Base-by-base conservation (phyloP, 2,329 filamentous ascomycete species). In the Pseudonectria buxi region DNA sequence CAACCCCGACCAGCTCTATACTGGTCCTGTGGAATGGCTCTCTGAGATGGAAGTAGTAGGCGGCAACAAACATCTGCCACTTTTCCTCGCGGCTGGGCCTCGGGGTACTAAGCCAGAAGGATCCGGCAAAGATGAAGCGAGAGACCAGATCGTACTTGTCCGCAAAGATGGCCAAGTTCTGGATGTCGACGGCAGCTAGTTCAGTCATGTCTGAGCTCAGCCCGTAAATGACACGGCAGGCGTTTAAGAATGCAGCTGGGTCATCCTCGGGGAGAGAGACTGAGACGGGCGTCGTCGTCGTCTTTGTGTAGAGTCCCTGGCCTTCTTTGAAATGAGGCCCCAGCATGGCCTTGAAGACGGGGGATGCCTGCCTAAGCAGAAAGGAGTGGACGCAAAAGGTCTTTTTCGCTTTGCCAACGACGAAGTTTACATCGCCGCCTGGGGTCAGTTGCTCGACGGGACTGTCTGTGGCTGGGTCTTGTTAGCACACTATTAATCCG, bases 271-370 rank as follows among this genome's bases (percentile, higher is more conserved):
- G 29, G 14, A 31, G 15, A 14, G 14, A 4, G 14, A 31, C 22
- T 6, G 11, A 12, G 14, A 31, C 16, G 4, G 29, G 29, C 11
- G 14, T 22, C 14, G 15, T 15, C 28, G 28, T 24, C 15, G 29
- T 12, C 15, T 18, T 31, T 11, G 9, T 22, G 7, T 22, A 22
- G 11, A 53, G 39, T 4, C 33, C 29, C 2, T 39, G 24, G 7
- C 41, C 50, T 29, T 55, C 51, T 10, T 32, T 41, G 28, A 53
- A 55, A 15, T 36, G 44, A 1, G 32, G 33, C 3, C 37, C 28
- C 1, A 56, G 41, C 50, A 56, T 55, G 2, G 44, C 44, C 15
- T 45, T 50, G 31, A 56, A 54, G 0, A 56, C 53, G 1, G 45
- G 40, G 1, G 53, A 56, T 7, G 47, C 46, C 3, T 49, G 36